Evolutionary conservation across 1,139 yeast species (phyloP), one percentile per base, ranked within the genome.

Genomic region (Lodderomyces orthopsilosis): DNA sequence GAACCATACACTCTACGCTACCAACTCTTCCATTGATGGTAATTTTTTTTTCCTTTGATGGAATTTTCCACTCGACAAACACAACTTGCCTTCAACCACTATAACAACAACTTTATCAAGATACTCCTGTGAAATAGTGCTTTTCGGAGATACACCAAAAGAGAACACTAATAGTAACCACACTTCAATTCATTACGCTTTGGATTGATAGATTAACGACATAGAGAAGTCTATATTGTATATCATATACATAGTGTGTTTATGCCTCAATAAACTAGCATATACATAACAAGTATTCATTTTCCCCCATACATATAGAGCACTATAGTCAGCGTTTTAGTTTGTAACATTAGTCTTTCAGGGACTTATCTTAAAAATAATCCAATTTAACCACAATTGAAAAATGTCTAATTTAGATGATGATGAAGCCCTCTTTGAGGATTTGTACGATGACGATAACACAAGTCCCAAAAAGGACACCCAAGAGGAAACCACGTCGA

Each of bases 391-490:
- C 4, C 14, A 8, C 10, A 19, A 30, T 33, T 28, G 41, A 41
- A 50, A 34, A 40, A 81, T 81, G 86, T 78, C 88, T 47, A 65
- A 75, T 47, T 68, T 75, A 55, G 90, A 83, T 61, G 96, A 89
- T 69, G 96, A 89, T 67, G 96, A 88, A 66, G 90, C 86, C 55
- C 75, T 72, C 65, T 85, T 85, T 64, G 88, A 85, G 63, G 93
- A 85, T 63, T 83, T 85, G 65, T 85, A 85, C 35, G 63, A 61
- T 24, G 62, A 59, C 26, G 55, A 51, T 24, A 60, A 59, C 14
- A 22, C 33, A 6, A 37, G 38, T 19, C 9, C 41, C 30, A 40
- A 41, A 27, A 45, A 46, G 22, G 35, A 45, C 6, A 41, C 45
- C 9, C 42, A 45, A 32, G 43, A 40, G 15, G 47, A 46, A 24